Evolutionary conservation across 2,329 filamentous ascomycete species (phyloP).

Genomic region (Scytalidium sp.): DNA sequence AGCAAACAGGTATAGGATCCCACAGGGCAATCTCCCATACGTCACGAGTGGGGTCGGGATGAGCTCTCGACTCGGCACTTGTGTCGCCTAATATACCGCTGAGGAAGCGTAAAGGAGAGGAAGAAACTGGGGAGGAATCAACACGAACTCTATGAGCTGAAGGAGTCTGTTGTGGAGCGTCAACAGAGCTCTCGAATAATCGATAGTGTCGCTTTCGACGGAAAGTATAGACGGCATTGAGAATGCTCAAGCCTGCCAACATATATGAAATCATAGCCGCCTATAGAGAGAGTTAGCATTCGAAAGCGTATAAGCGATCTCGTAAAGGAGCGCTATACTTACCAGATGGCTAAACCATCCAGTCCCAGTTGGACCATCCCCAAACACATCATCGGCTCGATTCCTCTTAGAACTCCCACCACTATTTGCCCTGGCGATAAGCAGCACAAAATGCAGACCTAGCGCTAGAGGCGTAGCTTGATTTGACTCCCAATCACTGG

Average conservation of each 20-base stretch:
- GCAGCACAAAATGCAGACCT: slow-evolving; percentile 72
- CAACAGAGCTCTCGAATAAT: slow-evolving; percentile 83
- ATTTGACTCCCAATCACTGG: slow-evolving; percentile 85
- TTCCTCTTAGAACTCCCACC: slow-evolving; percentile 37
- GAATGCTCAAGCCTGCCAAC: slow-evolving; percentile 61
- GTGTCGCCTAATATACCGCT: slow-evolving; percentile 64
- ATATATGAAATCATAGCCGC: slow-evolving; percentile 68
- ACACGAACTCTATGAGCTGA: slow-evolving; percentile 88
- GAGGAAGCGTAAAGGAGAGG: slow-evolving; percentile 76
- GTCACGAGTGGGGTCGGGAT: slow-evolving; percentile 77
- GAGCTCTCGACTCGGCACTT: slow-evolving; percentile 76
- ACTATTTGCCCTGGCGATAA: slow-evolving; percentile 80
- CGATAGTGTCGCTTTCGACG: slow-evolving; percentile 81
- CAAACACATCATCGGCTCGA: slow-evolving; percentile 78
- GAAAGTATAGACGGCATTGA: slow-evolving; percentile 82
- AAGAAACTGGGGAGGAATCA: slow-evolving; percentile 73
- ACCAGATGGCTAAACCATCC: slow-evolving; percentile 66
- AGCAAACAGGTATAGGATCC: slow-evolving; percentile 83
- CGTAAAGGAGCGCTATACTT: slow-evolving; percentile 23
- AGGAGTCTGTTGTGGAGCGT: slow-evolving; percentile 71
- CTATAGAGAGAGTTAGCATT: slow-evolving; percentile 38
- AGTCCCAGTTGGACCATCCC: slow-evolving; percentile 57
- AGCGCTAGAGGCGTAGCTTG: slow-evolving; percentile 73
- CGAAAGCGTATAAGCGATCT: neutral
- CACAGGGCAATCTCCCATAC: slow-evolving; percentile 95